A percentile compares a stretch with the other conserved stretches of the same genome.
Evolutionary conservation across 2,329 filamentous ascomycete genomes (phyloP).

Genomic region (Ophiostoma triangulosporum): DNA sequence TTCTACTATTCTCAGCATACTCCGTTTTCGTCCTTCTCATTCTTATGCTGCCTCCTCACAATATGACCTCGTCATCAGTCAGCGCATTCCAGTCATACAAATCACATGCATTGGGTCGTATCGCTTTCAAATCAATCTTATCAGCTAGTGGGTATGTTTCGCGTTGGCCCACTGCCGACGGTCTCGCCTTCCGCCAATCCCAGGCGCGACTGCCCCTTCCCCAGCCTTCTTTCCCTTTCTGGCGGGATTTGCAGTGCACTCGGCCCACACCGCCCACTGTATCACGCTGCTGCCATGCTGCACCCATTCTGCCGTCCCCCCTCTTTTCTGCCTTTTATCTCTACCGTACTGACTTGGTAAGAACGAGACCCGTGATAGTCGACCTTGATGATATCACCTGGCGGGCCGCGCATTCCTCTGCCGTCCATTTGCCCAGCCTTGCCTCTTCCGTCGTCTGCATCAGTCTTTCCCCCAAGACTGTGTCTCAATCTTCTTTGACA

Average conservation of each 20-base stretch:
- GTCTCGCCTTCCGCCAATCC: conserved; percentile 5
- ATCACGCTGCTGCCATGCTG: too few species aligned
- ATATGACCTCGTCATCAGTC: too few species aligned
- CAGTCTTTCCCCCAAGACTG: background rate
- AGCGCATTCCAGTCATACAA: too few species aligned
- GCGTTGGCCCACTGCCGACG: too few species aligned
- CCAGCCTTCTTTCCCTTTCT: conserved; percentile 13
- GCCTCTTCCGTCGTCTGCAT: background rate
- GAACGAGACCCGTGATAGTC: too few species aligned
- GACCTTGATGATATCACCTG: conserved; percentile 5
- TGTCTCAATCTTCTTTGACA: background rate
- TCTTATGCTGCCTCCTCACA: too few species aligned
- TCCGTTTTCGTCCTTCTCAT: too few species aligned
- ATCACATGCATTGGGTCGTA: too few species aligned
- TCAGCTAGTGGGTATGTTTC: too few species aligned
- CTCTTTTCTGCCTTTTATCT: background rate
- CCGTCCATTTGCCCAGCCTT: background rate
- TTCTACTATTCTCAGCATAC: too few species aligned
- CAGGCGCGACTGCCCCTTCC: conserved; percentile 6
- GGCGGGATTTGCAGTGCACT: background rate
- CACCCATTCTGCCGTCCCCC: conserved; percentile 1
- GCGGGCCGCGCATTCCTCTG: conserved; percentile 3
- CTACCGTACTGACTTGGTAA: too few species aligned
- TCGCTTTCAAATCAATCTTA: too few species aligned
- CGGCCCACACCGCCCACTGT: conserved; percentile 2